Base-by-base conservation (phyloP, 768 basidiomycete genomes). In the Cystofilobasidium bisporidii region DNA sequence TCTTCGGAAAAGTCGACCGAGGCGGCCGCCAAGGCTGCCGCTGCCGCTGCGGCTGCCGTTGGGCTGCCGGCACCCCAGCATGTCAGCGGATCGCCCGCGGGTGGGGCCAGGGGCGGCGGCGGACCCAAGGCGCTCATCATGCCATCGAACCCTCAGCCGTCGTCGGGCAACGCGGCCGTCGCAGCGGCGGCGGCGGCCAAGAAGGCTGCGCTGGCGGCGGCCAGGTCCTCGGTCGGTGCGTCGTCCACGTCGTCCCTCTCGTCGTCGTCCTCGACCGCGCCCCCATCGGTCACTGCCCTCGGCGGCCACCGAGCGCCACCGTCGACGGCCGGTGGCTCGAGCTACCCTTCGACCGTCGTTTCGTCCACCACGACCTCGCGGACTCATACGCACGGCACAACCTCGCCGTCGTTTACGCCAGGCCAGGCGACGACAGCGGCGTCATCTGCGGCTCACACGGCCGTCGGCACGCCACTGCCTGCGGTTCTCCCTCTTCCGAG, bases 1-100 rank as follows among this genome's bases (percentile, higher is more conserved):
- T 91, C 89, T 26, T 68, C 67, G 14, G 65, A 43, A 10, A 66
- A 66, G 65, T 41, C 60, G 41, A 55, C 48, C 22, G 45, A 56
- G 45, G 61, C 59, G 3, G 43, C 67, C 22, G 47, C 61, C n/a
- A 45, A 45, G 45, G 40, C 61, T 20, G 61, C 53, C 15, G 61
- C 61, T 24, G 48, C 61, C 20, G 50, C 61, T 38, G 55, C 50
- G 14, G 32, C 67, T 57, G 33, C 41, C 26, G 36, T 55, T n/a
- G 47, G 38, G 11, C 55, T 66, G 20, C 65, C 53, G 2, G 28
- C 53, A 4, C 53, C 53, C 18, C 53, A 30, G 53, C 53, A 56
- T 30, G 22, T 56, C 26, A 9, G 9, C 10, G 53, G 53, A 17
- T 30, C 53, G 53, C 26, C 60, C 14, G n/a, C 17, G 24, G 60